Evolutionary conservation across 2,329 filamentous ascomycete species (phyloP).

Genomic region (Capronia coronata): DNA sequence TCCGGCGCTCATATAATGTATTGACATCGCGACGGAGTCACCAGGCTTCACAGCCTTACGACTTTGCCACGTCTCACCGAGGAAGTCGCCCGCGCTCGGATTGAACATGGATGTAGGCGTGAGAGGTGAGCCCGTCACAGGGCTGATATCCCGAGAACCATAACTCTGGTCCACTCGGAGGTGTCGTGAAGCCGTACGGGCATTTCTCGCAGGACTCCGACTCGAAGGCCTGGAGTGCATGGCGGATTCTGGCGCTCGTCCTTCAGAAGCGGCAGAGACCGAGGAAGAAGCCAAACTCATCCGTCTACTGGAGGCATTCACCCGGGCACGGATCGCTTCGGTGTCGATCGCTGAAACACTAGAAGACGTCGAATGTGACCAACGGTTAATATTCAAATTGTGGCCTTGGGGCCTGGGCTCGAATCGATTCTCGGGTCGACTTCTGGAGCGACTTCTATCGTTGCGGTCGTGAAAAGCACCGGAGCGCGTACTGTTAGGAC

Average conservation of each 20-base stretch:
- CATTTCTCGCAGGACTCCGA: slow-evolving; percentile 18
- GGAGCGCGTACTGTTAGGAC: slow-evolving; percentile 22
- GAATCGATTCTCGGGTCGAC: slow-evolving; percentile 15
- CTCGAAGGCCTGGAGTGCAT: slow-evolving; percentile 20
- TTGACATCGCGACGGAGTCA: slow-evolving; percentile 23
- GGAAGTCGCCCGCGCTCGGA: slow-evolving; percentile 21
- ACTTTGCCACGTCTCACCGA: slow-evolving; percentile 24
- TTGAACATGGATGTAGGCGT: slow-evolving; percentile 27
- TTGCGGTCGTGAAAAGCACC: slow-evolving; percentile 5
- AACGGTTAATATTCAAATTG: slow-evolving; percentile 46
- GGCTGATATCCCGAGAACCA: slow-evolving; percentile 8
- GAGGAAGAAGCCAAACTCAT: slow-evolving; percentile 19
- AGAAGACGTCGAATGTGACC: slow-evolving; percentile 53
- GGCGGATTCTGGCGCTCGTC: slow-evolving; percentile 2
- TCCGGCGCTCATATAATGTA: slow-evolving; percentile 22
- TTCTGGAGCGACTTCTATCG: slow-evolving; percentile 19
- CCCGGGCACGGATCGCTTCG: slow-evolving; percentile 20
- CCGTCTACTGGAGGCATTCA: slow-evolving; percentile 22
- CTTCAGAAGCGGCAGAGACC: slow-evolving; percentile 3
- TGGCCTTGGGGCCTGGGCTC: slow-evolving; percentile 5
- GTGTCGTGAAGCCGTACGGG: slow-evolving; percentile 5
- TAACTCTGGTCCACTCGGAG: slow-evolving; percentile 10
- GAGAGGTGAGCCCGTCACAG: slow-evolving; percentile 12
- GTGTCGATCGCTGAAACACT: slow-evolving; percentile 35
- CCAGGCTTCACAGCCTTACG: slow-evolving; percentile 21